These are phyloP conservation scores for Luvunga scandens DNA, from an alignment of 345 rosid species.

Conservation along the genomic window DNA sequence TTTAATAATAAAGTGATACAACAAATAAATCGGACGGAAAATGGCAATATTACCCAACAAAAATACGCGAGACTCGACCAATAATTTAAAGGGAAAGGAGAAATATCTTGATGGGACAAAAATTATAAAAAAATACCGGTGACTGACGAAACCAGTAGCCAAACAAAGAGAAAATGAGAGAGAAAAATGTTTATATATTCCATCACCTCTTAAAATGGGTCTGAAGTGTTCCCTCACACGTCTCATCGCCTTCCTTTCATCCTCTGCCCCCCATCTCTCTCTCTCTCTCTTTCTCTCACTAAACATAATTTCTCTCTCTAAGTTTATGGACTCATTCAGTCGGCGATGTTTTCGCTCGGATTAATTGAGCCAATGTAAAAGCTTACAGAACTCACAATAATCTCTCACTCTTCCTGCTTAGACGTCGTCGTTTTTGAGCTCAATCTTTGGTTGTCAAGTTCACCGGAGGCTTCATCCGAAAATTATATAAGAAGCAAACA, in stretches of 20 bases:
- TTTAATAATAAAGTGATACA: no score
- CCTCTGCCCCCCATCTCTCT: not conserved
- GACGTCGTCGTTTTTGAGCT: conserved; percentile 9
- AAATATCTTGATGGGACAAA: conserved; percentile 5
- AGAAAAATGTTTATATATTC: conserved; percentile 37
- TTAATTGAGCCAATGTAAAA: conserved; percentile 17
- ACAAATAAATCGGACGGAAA: no score
- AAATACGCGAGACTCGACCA: not conserved
- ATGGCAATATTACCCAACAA: no score
- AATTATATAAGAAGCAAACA: not conserved
- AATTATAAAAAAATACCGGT: not conserved
- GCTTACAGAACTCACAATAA: not conserved
- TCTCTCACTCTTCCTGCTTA: not conserved
- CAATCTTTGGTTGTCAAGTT: not conserved
- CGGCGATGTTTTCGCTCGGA: conserved; percentile 24
- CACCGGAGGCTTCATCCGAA: not conserved
- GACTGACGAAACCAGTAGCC: conserved; percentile 31
- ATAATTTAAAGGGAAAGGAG: not conserved
- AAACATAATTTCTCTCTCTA: not conserved
- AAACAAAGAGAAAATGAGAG: conserved; percentile 3
- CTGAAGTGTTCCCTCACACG: conserved; percentile 45
- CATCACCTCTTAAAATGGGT: conserved; percentile 31
- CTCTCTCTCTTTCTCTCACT: not conserved
- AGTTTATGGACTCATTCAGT: conserved; percentile 11
- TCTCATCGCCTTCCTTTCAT: conserved; percentile 24